A percentile compares a stretch with the other conserved stretches of the same genome.
Evolutionary conservation across 768 basidiomycete species (phyloP).

Genomic region (Exidia glandulosa): DNA sequence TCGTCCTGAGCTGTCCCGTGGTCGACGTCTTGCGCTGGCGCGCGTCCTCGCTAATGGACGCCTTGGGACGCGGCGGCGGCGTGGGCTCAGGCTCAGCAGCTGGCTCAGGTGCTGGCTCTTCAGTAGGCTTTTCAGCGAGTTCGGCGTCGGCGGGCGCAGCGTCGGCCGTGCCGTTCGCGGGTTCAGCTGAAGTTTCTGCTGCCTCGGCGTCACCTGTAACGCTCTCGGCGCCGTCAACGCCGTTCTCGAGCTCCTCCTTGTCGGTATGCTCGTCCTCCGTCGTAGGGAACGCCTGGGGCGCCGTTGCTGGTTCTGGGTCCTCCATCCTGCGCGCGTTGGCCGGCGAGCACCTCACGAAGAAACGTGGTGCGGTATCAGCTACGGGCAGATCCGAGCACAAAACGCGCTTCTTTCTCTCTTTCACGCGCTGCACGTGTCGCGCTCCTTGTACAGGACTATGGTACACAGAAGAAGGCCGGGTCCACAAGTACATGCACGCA

Average conservation of each 20-base stretch:
- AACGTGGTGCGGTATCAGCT: neutral
- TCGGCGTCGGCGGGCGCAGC: conserved; percentile 12
- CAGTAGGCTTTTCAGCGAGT: conserved; percentile 7
- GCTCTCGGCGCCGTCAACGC: neutral
- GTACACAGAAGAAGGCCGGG: neutral
- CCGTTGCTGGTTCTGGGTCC: neutral
- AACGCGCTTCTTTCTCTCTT: neutral
- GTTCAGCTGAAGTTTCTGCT: conserved; percentile 28
- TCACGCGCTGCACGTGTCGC: too few species aligned
- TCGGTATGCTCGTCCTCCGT: conserved; percentile 4
- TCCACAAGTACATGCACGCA: neutral
- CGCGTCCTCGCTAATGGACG: conserved; percentile 7
- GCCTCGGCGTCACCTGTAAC: conserved; percentile 14
- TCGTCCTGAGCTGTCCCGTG: conserved; percentile 27
- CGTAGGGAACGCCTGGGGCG: neutral
- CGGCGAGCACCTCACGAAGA: neutral
- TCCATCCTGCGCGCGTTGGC: neutral
- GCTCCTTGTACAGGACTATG: too few species aligned
- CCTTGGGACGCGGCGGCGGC: conserved; percentile 23
- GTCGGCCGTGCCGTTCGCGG: conserved; percentile 21
- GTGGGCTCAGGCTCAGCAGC: conserved; percentile 17
- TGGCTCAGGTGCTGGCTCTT: conserved; percentile 10
- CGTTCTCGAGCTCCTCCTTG: conserved; percentile 9
- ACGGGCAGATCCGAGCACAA: neutral
- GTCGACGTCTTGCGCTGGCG: conserved; percentile 22